A percentile compares a stretch with the other conserved stretches of the same genome.
phyloP scores from a whole-genome alignment of 2,329 filamentous ascomycete genomes.

The Teratosphaeria zuluensis region DNA sequence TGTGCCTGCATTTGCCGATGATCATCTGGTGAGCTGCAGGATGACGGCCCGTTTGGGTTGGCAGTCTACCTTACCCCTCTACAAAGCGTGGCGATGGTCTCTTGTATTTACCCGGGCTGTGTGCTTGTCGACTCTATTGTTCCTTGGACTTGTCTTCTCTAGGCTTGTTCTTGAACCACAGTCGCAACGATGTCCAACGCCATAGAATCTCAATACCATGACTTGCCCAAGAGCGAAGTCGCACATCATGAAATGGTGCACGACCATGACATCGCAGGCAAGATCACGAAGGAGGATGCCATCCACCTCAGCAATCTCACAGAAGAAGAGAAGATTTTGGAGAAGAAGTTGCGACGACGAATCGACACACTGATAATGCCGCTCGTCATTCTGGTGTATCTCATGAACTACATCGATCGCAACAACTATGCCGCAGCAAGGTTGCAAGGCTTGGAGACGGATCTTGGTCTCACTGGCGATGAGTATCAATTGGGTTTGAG shows the following conservation, averaged over 20 bases:
- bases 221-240: slow-evolving; percentile 4
- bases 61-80: neutral
- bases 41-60: neutral
- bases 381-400: slow-evolving; percentile 56
- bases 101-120: neutral
- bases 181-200: neutral
- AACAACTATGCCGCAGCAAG: slow-evolving; percentile 58
- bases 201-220: neutral
- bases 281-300: slow-evolving; percentile 13
- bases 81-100: neutral
- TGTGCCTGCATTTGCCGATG: neutral
- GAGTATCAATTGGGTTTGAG: slow-evolving; percentile 52
- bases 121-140: neutral
- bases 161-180: neutral
- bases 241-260: slow-evolving; percentile 16
- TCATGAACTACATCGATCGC: slow-evolving; percentile 27
- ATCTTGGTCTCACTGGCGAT: slow-evolving; percentile 45
- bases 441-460: slow-evolving; percentile 54
- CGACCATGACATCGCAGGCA: slow-evolving; percentile 16
- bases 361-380: slow-evolving; percentile 61
- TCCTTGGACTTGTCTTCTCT: neutral
- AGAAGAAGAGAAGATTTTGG: slow-evolving; percentile 28
- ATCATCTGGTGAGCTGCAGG: neutral
- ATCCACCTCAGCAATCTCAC: slow-evolving; percentile 18
- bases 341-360: slow-evolving; percentile 56